phyloP scores from a whole-genome alignment of 805 yeast species.

The Candida dendrica region DNA sequence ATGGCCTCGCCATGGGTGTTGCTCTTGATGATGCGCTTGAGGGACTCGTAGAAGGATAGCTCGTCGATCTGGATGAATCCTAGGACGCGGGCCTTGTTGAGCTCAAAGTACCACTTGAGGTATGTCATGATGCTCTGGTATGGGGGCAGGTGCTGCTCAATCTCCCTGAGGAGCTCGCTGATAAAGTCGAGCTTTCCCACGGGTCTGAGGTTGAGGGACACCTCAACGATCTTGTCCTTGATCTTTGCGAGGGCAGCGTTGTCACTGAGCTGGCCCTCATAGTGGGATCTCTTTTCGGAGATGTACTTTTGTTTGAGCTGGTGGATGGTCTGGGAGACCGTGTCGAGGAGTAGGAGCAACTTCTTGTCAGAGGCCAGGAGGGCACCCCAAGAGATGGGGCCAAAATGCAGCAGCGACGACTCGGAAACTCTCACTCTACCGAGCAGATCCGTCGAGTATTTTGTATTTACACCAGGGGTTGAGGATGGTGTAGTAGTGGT shows the following conservation, averaged over 20 bases:
- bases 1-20: background rate
- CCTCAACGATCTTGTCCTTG: background rate
- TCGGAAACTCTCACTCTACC: background rate
- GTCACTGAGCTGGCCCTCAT: background rate
- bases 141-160: conserved; percentile 1
- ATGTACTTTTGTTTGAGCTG: background rate
- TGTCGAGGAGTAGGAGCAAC: background rate
- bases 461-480: background rate
- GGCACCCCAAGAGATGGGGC: background rate
- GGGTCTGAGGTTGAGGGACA: background rate
- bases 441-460: too few relatives aligned
- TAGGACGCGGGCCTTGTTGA: background rate
- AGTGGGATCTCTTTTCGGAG: background rate
- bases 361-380: background rate
- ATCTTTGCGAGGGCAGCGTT: background rate
- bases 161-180: background rate
- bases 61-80: background rate
- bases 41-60: background rate
- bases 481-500: background rate
- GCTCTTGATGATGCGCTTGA: background rate
- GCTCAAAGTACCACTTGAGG: background rate
- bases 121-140: background rate
- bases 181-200: background rate
- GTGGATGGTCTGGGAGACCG: background rate
- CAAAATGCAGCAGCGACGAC: background rate